Evolutionary conservation across 495 filamentous ascomycete species (phyloP), one percentile per base, ranked within the genome.

Genomic region (Aspergillus affinis): DNA sequence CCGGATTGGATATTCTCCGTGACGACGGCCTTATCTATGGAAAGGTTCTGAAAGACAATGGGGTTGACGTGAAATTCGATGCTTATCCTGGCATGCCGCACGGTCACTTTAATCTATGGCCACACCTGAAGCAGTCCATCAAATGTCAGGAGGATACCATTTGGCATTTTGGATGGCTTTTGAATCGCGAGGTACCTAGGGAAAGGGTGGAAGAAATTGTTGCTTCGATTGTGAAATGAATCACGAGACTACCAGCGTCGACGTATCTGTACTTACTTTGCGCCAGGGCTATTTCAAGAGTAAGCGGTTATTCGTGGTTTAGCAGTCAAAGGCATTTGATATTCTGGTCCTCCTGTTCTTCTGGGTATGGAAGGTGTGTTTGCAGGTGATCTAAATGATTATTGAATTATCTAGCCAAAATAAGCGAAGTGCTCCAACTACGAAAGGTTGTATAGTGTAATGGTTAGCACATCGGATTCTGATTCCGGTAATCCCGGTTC

Each of bases 41-140:
- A 46, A 58, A 68, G 54, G 50, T 67, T 17, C 36, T 79, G 55
- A 56, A 61, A 48, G 72, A 75, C 13, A 41, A 65, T 23, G 78
- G 70, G 1, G 65, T 76, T 7, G 64, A 71, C 60, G 75, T 72
- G 4, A 75, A 67, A 53, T 48, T 75, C 27, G 67, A 78, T 62
- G 64, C 69, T 7, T 81, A 81, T 60, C 72, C 74, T 0, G 78
- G 78, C 15, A 61, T 76, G 64, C 76, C 78, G 51, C 78, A 81
- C 65, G 71, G 64, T 1, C 75, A 74, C 64, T 74, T 67, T 54
- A 74, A 71, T 61, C 70, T 68, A 54, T 66, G 62, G 60, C 70
- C 73, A 1, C 17, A 51, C 18, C 56, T 68, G 58, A 60, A 50
- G 46, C 55, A 57, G 61, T 63, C 63, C 1, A 48, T 29, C 10